Conservation (phyloP, 1,139 yeast genomes). For the Protomyces arabidopsidicola region DNA sequence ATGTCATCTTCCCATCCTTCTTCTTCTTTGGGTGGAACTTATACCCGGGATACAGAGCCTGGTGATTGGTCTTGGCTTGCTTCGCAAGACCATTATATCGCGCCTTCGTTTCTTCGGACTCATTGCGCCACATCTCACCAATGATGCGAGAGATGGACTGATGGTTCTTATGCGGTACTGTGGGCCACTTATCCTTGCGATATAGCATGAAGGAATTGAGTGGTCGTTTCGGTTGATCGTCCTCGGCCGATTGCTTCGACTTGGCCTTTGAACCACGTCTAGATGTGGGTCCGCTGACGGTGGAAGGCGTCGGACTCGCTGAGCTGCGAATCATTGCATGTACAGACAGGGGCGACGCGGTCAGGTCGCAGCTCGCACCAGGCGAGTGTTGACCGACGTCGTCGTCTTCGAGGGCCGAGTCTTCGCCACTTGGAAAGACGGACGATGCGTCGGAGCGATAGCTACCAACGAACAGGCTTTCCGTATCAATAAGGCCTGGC, state of each 20-base stretch:
- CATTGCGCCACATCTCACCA: constrained; percentile 45
- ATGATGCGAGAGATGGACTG: constrained; percentile 46
- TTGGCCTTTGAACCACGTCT: background rate
- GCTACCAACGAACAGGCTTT: background rate
- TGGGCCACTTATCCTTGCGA: constrained; percentile 36
- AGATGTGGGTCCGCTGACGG: background rate
- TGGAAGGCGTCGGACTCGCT: background rate
- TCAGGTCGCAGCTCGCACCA: background rate
- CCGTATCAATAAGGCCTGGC: background rate
- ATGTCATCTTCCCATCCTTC: constrained; percentile 8
- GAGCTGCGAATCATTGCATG: background rate
- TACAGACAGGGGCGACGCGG: background rate
- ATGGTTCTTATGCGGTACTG: constrained; percentile 41
- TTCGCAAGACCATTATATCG: constrained; percentile 28
- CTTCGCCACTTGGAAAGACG: background rate
- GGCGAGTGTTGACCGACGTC: background rate
- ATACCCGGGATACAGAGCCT: constrained; percentile 28
- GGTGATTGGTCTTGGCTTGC: constrained; percentile 25
- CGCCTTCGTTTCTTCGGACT: constrained; percentile 29
- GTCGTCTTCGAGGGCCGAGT: background rate
- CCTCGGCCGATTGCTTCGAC: background rate
- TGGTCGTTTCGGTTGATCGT: constrained; percentile 44
- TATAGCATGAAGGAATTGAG: constrained; percentile 51
- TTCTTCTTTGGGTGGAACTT: constrained; percentile 30
- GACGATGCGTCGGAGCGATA: background rate